Base-by-base conservation (phyloP, 768 basidiomycete species). In the Phaeolepiota aurea region DNA sequence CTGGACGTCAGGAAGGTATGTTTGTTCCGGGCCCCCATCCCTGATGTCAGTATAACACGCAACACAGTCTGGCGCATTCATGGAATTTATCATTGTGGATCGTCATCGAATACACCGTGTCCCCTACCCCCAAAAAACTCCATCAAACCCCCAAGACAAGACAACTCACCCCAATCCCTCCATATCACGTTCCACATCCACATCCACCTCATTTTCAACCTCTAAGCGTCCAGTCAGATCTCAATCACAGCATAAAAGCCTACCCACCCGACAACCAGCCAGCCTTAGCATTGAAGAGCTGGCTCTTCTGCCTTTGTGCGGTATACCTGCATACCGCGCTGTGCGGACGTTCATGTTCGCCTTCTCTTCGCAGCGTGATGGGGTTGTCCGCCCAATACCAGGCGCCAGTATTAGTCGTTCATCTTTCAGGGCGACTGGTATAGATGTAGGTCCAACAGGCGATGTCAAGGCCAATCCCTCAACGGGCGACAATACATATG, bases 41-140 rank as follows among this genome's bases (percentile, higher is more conserved):
- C 25, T 28, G 7, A n/a, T n/a, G n/a, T n/a, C n/a, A n/a, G n/a
- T n/a, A n/a, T n/a, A n/a, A n/a, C n/a, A n/a, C n/a, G n/a, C n/a
- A n/a, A 18, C 44, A 15, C 48, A 91, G 87, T 82, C 77, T 48
- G 91, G 92, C 37, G 87, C 87, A 4, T 70, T 94, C 15, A 72
- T 87, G n/a, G 88, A 96, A 61, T 94, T 89, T 63, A 76, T 94
- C 44, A 68, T 87, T 18, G 72, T 82, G 16, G 88, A 94, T 53
- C 77, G 86, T 20, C 83, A 81, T 52, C 76, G 86, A 11, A 60
- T 93, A 1, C 76, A 82, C 45, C 73, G 83, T 12, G 74, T 83
- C 5, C 85, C 88, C 0, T 72, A 81, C 48, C 82, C 81, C 20
- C 62, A 22, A 19, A 32, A 5, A 25, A 41, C 38, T 38, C 40